Conservation (phyloP, 202 grass and related monocot species). For the Saccharum hybrid region DNA sequence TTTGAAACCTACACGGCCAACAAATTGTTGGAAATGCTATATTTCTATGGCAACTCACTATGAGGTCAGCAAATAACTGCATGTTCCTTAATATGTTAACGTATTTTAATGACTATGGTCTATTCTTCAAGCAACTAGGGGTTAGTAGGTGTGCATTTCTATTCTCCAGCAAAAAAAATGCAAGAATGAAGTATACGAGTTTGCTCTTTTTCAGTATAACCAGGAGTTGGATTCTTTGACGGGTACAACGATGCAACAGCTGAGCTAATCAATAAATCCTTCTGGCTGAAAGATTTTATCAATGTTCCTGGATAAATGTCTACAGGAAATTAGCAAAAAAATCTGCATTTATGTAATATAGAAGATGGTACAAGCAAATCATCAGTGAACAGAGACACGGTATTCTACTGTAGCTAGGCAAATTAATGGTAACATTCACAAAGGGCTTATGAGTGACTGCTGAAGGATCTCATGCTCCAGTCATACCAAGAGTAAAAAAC, state of each 20-base stretch:
- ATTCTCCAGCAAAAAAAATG: not conserved
- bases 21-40: slow-evolving; percentile 1
- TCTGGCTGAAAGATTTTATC: not conserved
- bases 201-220: not conserved
- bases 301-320: slow-evolving; percentile 14
- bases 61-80: not conserved
- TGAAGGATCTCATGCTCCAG: not conserved
- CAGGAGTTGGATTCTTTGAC: not conserved
- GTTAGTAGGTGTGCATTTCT: not conserved
- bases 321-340: not conserved
- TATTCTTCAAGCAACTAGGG: not conserved
- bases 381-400: not conserved
- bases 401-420: not conserved
- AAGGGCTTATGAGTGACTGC: not conserved
- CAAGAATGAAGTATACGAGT: not conserved
- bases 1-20: not conserved
- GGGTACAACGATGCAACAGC: not conserved
- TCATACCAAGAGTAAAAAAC: slow-evolving; percentile 18
- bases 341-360: not conserved
- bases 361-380: not conserved
- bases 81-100: slow-evolving; percentile 10
- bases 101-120: not conserved
- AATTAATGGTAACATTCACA: not conserved
- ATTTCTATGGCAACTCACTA: not conserved
- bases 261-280: slow-evolving; percentile 12